Evolutionary conservation across 1,284 basidiomycete genomes (phyloP).

Genomic region (Trichosporon sp.): DNA sequence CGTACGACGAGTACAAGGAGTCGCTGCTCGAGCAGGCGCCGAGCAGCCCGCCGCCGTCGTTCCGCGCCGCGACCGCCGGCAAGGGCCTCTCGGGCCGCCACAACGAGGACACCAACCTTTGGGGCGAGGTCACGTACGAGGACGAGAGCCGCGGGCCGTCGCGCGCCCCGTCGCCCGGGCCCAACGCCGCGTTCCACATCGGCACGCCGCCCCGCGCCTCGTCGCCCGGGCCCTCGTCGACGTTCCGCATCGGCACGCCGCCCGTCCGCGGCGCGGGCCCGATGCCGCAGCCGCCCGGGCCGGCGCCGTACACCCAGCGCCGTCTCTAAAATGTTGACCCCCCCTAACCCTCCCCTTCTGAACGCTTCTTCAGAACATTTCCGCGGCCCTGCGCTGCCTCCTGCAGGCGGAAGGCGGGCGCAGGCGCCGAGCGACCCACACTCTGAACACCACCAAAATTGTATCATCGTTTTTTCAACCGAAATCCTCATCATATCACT

Average conservation of each 20-base stretch:
- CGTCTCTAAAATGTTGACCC: neutral
- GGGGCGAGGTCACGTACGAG: conserved; percentile 31
- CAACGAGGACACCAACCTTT: conserved; percentile 43
- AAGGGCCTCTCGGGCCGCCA: conserved; percentile 32
- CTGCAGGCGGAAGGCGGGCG: neutral
- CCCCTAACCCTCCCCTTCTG: neutral
- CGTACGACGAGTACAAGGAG: conserved; percentile 64
- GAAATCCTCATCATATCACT: neutral
- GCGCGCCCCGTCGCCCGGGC: conserved; percentile 19
- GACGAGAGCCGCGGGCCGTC: conserved; percentile 19
- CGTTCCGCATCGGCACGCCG: conserved; percentile 9
- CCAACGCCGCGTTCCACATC: conserved; percentile 5
- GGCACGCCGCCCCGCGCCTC: conserved; percentile 12
- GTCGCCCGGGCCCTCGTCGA: neutral
- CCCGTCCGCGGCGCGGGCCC: conserved; percentile 2
- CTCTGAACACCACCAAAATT: neutral
- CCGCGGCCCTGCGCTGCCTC: neutral
- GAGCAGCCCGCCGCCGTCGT: conserved; percentile 44
- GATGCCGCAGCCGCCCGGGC: neutral
- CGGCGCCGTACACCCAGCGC: conserved; percentile 3
- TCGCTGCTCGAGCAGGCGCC: conserved; percentile 51
- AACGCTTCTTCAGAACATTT: neutral
- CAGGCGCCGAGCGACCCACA: neutral
- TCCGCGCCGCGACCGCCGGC: conserved; percentile 36
- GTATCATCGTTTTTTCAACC: neutral